phyloP scores from a whole-genome alignment of 2,329 filamentous ascomycete species.

The Epicoccum sorghinum region DNA sequence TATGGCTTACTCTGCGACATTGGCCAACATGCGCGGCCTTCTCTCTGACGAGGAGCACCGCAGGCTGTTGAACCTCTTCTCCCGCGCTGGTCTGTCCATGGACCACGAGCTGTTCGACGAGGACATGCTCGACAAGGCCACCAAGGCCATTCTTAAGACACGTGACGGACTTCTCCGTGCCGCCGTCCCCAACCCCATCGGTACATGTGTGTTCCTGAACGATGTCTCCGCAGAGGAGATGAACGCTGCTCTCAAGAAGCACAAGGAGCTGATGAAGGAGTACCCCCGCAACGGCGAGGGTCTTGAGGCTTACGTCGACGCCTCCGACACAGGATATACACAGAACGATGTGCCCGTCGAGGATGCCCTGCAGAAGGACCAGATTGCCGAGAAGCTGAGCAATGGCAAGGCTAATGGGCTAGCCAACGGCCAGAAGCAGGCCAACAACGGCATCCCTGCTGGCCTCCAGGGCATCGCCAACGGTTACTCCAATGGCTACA shows the following conservation, averaged over 20 bases:
- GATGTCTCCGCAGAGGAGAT: constrained; percentile 69
- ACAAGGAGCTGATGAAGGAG: constrained; percentile 68
- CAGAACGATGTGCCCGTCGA: constrained; percentile 52
- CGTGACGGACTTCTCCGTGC: constrained; percentile 71
- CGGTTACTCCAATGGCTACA: constrained; percentile 40
- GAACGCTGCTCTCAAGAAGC: constrained; percentile 63
- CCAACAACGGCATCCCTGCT: constrained; percentile 18
- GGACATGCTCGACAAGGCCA: constrained; percentile 68
- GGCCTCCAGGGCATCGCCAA: constrained; percentile 33
- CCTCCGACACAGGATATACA: constrained; percentile 69
- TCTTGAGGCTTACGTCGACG: constrained; percentile 72
- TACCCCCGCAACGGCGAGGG: constrained; percentile 70
- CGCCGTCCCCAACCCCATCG: constrained; percentile 71
- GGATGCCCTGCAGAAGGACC: constrained; percentile 30
- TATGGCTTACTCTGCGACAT: constrained; percentile 76
- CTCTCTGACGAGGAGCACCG: constrained; percentile 66
- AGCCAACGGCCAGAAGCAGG: constrained; percentile 27
- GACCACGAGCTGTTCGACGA: constrained; percentile 73
- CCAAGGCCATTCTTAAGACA: constrained; percentile 72
- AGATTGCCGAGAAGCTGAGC: constrained; percentile 32
- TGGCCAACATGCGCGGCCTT: constrained; percentile 67
- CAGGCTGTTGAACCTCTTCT: constrained; percentile 70
- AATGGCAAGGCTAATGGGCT: constrained; percentile 29
- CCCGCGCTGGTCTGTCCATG: constrained; percentile 72
- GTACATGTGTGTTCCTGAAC: constrained; percentile 71